Evolutionary conservation across 345 rosid genomes (phyloP).

Genomic region (Clarkia xantiana): DNA sequence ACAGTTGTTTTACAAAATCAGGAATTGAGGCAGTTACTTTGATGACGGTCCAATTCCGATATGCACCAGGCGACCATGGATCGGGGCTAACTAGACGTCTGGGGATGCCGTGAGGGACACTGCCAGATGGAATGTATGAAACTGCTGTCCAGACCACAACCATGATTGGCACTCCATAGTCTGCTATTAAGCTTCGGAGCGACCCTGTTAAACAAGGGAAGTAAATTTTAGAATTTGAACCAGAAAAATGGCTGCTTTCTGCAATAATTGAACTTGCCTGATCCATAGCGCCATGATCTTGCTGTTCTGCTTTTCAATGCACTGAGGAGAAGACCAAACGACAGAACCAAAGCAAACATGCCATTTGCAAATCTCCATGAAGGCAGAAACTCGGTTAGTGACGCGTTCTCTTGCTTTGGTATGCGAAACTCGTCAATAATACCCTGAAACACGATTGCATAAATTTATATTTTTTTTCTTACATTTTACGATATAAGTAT

Average conservation of each 20-base stretch:
- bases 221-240: background rate
- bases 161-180: conserved; percentile 93
- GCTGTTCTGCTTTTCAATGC: conserved; percentile 80
- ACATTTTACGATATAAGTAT: no score
- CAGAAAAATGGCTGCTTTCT: background rate
- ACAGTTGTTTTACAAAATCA: no score
- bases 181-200: conserved; percentile 81
- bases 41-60: conserved; percentile 75
- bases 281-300: conserved; percentile 83
- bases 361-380: conserved; percentile 96
- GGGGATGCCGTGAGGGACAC: conserved; percentile 83
- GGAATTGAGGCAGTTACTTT: conserved; percentile 20
- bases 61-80: conserved; percentile 96
- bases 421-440: conserved; percentile 76
- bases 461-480: no score
- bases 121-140: conserved; percentile 64
- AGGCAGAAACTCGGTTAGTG: conserved; percentile 32
- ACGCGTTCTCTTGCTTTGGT: conserved; percentile 47
- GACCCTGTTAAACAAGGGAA: conserved; percentile 33
- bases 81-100: conserved; percentile 87
- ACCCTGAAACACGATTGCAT: conserved; percentile 28
- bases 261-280: conserved; percentile 29
- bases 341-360: conserved; percentile 83
- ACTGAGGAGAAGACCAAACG: conserved; percentile 77
- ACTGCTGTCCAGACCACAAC: conserved; percentile 81